Evolutionary conservation across 2,329 filamentous ascomycete species (phyloP).

Genomic region (Fusarium lyarnte): DNA sequence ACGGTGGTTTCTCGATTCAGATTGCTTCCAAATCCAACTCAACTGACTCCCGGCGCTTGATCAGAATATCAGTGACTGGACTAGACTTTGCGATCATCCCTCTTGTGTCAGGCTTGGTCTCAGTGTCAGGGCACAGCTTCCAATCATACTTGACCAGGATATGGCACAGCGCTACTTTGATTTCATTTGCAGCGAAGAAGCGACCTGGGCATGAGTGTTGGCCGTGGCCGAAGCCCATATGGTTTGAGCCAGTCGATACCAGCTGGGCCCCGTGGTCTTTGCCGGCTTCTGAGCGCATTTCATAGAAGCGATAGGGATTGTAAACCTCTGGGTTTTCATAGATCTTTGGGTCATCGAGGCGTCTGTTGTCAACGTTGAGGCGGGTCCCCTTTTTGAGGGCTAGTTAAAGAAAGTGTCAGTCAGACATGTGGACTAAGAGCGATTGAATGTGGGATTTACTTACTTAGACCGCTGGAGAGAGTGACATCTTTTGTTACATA

Average conservation of each 20-base stretch:
- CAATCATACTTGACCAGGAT: constrained; percentile 11
- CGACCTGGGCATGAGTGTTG: background rate
- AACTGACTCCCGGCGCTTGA: background rate
- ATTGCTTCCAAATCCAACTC: background rate
- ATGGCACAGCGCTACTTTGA: background rate
- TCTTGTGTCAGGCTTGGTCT: background rate
- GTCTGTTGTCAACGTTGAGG: background rate
- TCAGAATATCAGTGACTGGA: background rate
- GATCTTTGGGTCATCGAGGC: background rate
- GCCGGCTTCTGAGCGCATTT: background rate
- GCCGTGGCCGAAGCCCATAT: background rate
- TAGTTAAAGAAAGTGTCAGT: fast-evolving
- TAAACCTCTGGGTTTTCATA: background rate
- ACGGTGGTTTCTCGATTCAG: fast-evolving
- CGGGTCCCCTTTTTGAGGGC: background rate
- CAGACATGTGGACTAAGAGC: fast-evolving
- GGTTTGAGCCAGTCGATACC: background rate
- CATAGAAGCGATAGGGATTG: background rate
- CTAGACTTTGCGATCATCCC: background rate
- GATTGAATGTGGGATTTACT: background rate
- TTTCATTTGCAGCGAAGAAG: background rate
- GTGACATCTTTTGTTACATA: background rate
- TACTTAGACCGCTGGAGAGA: background rate
- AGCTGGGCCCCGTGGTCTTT: background rate
- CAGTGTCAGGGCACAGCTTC: background rate